A percentile compares a stretch with the other conserved stretches of the same genome.
Conservation (phyloP, 1,284 basidiomycete species). For the Tilletia horrida region DNA sequence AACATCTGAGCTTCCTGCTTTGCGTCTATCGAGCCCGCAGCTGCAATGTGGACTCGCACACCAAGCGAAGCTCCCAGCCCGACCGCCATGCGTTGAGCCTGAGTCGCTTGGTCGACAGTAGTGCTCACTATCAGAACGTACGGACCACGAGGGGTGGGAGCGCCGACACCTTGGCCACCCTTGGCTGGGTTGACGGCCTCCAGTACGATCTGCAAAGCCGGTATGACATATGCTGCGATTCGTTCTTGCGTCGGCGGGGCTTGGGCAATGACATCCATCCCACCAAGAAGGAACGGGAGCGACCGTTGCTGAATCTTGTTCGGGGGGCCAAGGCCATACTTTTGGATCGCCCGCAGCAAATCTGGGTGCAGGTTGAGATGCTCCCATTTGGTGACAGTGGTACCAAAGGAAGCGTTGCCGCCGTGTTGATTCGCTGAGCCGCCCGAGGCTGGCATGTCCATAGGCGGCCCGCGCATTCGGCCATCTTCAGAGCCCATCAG, state of each 20-base stretch:
- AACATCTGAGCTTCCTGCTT: constrained; percentile 37
- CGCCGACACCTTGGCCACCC: constrained; percentile 65
- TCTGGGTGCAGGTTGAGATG: constrained; percentile 82
- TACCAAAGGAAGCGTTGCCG: constrained; percentile 63
- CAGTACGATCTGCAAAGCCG: constrained; percentile 42
- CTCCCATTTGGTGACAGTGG: constrained; percentile 91
- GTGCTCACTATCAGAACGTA: constrained; percentile 74
- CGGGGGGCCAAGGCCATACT: constrained; percentile 94
- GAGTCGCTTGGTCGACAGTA: constrained; percentile 95
- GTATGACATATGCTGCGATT: constrained; percentile 77
- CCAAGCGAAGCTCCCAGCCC: constrained; percentile 75
- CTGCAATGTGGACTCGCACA: constrained; percentile 45
- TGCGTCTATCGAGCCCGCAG: constrained; percentile 35
- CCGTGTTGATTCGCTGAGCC: background rate
- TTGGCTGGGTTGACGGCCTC: constrained; percentile 64
- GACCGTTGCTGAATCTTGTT: constrained; percentile 98
- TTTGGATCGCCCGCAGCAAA: constrained; percentile 78
- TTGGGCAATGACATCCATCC: constrained; percentile 94
- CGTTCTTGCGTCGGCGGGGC: constrained; percentile 96
- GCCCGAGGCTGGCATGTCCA: background rate
- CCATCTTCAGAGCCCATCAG: constrained; percentile 25
- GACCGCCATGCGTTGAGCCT: constrained; percentile 93
- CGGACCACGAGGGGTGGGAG: constrained; percentile 70
- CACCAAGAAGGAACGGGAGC: constrained; percentile 85
- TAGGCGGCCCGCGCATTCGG: background rate